A percentile compares a stretch with the other conserved stretches of the same genome.
These are phyloP conservation scores for Ophiognomonia clavigignenti-juglandacearum DNA, from an alignment of 2,329 filamentous ascomycete genomes.

Conservation along the genomic window DNA sequence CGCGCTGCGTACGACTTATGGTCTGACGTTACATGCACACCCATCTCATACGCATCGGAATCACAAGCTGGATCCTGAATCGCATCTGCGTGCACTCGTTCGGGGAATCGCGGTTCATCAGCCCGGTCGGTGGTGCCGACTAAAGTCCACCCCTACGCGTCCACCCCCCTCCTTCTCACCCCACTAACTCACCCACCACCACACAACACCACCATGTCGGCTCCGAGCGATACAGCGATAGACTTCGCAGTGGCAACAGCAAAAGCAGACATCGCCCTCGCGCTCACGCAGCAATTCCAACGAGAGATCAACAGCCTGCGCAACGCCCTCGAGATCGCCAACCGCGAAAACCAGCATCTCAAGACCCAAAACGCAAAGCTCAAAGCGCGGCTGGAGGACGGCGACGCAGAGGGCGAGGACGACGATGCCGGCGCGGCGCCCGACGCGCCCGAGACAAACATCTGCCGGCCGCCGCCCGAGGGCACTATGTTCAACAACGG, in stretches of 20 bases:
- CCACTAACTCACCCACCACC: background rate
- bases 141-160: background rate
- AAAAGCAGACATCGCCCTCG: conserved; percentile 14
- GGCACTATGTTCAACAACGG: conserved; percentile 14
- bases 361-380: conserved; percentile 12
- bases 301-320: conserved; percentile 13
- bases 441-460: conserved; percentile 1
- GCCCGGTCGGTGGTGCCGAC: background rate
- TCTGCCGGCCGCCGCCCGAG: conserved; percentile 12
- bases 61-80: background rate
- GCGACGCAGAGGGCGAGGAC: conserved; percentile 3
- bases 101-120: background rate
- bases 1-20: conserved; percentile 4
- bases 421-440: conserved; percentile 3
- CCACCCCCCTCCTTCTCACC: background rate
- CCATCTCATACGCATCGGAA: background rate
- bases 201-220: background rate
- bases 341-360: conserved; percentile 6
- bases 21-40: conserved; percentile 5
- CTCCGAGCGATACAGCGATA: background rate
- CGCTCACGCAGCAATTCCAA: conserved; percentile 14
- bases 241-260: conserved; percentile 6
- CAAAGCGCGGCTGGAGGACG: conserved; percentile 3
- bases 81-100: background rate
- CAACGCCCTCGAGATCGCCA: conserved; percentile 10